Percentiles rank a stretch among this genome's conserved stretches.
Evolutionary conservation across 2,329 filamentous ascomycete species (phyloP).

Genomic region (Cladosporium sp.): DNA sequence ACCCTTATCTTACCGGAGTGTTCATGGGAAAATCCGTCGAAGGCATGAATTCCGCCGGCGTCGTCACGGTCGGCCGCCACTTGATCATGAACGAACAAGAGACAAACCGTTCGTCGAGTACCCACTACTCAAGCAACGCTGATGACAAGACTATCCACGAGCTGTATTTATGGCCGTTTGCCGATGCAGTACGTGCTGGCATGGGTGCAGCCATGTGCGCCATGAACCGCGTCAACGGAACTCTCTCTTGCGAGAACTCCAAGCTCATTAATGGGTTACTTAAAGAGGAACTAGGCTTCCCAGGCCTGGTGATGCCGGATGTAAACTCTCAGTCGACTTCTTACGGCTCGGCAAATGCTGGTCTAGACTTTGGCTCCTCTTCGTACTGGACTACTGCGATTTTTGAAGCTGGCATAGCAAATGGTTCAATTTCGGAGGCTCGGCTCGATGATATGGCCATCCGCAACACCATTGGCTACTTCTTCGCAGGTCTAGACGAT

Average conservation of each 20-base stretch:
- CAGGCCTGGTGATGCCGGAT: constrained; percentile 78
- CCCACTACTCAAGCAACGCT: constrained; percentile 26
- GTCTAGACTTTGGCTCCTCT: constrained; percentile 43
- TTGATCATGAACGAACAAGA: constrained; percentile 49
- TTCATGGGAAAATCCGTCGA: constrained; percentile 47
- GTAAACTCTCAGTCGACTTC: constrained; percentile 60
- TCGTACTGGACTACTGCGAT: constrained; percentile 54
- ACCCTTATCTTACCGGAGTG: constrained; percentile 57
- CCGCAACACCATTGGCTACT: constrained; percentile 48
- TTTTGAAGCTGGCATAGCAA: constrained; percentile 42
- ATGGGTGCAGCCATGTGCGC: constrained; percentile 67
- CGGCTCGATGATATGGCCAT: constrained; percentile 46
- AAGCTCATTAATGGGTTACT: constrained; percentile 74
- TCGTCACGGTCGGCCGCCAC: constrained; percentile 46
- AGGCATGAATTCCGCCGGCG: constrained; percentile 43
- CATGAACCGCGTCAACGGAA: constrained; percentile 68
- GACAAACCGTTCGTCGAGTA: constrained; percentile 11
- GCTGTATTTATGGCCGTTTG: constrained; percentile 22
- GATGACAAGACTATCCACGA: constrained; percentile 26
- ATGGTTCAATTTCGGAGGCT: constrained; percentile 66
- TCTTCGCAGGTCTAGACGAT: constrained; percentile 54
- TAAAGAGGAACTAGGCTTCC: constrained; percentile 80
- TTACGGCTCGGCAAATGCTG: constrained; percentile 53
- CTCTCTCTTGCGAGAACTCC: constrained; percentile 60
- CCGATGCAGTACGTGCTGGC: constrained; percentile 60